Conservation (phyloP, 441 rosid species). For the Capsella rubella region DNA sequence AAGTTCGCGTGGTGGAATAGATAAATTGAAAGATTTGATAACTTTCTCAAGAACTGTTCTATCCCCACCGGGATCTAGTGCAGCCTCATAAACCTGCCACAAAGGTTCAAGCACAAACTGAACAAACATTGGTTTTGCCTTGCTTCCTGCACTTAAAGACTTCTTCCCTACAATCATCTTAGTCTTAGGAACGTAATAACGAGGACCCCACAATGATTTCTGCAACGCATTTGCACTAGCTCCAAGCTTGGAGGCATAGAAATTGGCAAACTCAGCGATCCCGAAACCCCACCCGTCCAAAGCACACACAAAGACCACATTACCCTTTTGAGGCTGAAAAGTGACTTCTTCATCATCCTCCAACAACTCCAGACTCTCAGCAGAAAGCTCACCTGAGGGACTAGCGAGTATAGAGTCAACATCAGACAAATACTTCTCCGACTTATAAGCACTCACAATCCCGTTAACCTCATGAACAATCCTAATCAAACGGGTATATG, state of each 20-base stretch:
- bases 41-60: constrained; percentile 69
- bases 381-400: constrained; percentile 56
- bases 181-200: constrained; percentile 69
- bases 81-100: constrained; percentile 88
- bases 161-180: constrained; percentile 93
- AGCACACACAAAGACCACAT: constrained; percentile 90
- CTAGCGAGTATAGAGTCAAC: constrained; percentile 82
- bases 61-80: constrained; percentile 72
- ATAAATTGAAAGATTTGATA: constrained; percentile 73
- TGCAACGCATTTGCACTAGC: constrained; percentile 67
- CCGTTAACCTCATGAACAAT: constrained; percentile 95
- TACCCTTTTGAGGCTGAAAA: constrained; percentile 94
- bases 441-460: constrained; percentile 83
- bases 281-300: constrained; percentile 97
- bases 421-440: constrained; percentile 92
- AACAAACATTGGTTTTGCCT: constrained; percentile 89
- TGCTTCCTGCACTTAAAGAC: constrained; percentile 59
- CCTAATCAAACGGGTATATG: constrained; percentile 76
- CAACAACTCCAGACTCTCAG: constrained; percentile 67
- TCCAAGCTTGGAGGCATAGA: constrained; percentile 85
- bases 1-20: constrained; percentile 77
- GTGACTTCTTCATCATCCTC: constrained; percentile 97
- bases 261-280: constrained; percentile 73
- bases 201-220: constrained; percentile 93
- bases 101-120: constrained; percentile 93